Evolutionary conservation across 257 asterid genomes (phyloP).

Genomic region (Nicotiana noctiflora): DNA sequence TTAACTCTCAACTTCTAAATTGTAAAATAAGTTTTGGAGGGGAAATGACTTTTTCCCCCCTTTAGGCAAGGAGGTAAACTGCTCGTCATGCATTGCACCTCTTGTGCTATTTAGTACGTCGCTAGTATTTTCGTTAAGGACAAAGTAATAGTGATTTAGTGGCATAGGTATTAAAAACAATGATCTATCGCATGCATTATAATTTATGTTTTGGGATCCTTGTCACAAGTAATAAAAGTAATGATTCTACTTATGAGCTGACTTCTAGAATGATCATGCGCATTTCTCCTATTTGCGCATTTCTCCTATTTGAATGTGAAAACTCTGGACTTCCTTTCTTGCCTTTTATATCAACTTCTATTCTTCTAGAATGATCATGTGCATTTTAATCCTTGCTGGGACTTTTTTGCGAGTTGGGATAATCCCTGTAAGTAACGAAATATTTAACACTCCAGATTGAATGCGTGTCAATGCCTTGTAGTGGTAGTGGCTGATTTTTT

Average conservation of each 20-base stretch:
- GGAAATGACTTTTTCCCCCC: neutral
- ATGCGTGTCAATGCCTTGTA: neutral
- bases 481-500: neutral
- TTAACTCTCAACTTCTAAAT: neutral
- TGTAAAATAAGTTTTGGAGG: neutral
- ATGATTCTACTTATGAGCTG: neutral
- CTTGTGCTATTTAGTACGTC: neutral
- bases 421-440: neutral
- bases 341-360: neutral
- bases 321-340: no score
- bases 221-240: neutral
- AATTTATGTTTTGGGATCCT: neutral
- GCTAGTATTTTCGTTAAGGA: neutral
- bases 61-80: neutral
- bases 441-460: neutral
- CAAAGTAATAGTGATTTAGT: neutral
- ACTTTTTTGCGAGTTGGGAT: neutral
- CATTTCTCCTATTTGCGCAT: no score
- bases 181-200: neutral
- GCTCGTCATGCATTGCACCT: neutral
- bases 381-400: neutral
- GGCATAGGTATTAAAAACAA: neutral
- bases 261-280: neutral
- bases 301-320: no score
- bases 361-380: neutral